A percentile compares a stretch with the other conserved stretches of the same genome.
Conservation (phyloP, 1,139 yeast genomes). For the Blastobotrys elegans region DNA sequence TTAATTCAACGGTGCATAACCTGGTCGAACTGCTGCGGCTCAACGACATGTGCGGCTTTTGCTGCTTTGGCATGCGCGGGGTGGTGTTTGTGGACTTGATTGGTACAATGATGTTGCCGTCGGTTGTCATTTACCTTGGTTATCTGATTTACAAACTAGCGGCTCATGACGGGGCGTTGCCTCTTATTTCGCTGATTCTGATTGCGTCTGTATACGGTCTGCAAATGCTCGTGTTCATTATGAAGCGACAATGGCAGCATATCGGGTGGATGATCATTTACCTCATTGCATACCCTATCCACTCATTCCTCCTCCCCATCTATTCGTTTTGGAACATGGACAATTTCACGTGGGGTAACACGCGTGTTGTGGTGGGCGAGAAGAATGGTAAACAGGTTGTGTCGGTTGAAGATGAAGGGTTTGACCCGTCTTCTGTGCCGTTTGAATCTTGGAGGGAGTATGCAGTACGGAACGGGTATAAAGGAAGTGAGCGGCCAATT, state of each 20-base stretch:
- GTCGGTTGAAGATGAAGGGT: constrained; percentile 31
- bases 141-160: constrained; percentile 36
- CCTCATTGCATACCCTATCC: constrained; percentile 38
- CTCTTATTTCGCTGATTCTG: constrained; percentile 37
- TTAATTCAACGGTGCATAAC: constrained; percentile 42
- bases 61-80: constrained; percentile 40
- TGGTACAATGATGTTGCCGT: constrained; percentile 39
- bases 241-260: constrained; percentile 41
- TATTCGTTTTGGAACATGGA: constrained; percentile 44
- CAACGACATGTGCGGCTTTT: constrained; percentile 40
- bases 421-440: constrained; percentile 32
- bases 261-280: constrained; percentile 43
- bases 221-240: constrained; percentile 37
- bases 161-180: constrained; percentile 32
- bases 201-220: constrained; percentile 39
- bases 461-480: constrained; percentile 33
- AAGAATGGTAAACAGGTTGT: constrained; percentile 36
- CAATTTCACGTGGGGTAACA: constrained; percentile 42
- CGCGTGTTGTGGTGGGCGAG: constrained; percentile 40
- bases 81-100: constrained; percentile 38
- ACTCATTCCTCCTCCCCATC: constrained; percentile 37
- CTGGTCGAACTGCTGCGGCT: constrained; percentile 37
- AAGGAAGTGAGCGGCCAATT: constrained; percentile 36
- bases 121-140: constrained; percentile 38
- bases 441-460: constrained; percentile 36